These are phyloP conservation scores for Neurospora sp. DNA, from an alignment of 495 filamentous ascomycete genomes.

Conservation along the genomic window DNA sequence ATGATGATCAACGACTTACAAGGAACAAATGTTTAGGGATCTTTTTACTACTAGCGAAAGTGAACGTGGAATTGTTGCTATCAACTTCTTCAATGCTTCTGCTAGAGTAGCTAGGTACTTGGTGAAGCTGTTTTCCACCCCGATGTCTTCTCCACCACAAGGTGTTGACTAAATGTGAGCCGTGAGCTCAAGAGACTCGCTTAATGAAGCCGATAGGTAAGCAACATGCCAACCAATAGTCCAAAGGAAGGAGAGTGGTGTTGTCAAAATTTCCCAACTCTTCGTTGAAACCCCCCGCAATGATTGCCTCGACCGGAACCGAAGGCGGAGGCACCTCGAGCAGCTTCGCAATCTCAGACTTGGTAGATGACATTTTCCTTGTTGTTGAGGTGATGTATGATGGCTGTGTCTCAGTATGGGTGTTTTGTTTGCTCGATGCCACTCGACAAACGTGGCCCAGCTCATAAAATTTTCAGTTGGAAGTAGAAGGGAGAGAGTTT, in stretches of 20 bases:
- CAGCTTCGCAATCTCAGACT: not conserved
- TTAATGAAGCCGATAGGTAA: no score
- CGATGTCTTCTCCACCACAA: no score
- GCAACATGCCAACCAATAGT: no score
- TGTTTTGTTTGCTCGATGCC: not conserved
- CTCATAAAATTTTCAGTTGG: no score
- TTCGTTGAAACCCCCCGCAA: not conserved
- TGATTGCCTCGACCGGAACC: not conserved
- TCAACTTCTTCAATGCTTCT: no score
- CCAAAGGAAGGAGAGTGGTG: not conserved
- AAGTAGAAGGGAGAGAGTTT: not conserved
- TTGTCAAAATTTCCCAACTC: not conserved
- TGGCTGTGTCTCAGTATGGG: not conserved
- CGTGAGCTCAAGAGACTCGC: no score
- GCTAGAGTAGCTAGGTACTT: no score
- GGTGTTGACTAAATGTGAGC: no score
- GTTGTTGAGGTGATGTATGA: not conserved
- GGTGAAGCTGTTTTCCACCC: no score
- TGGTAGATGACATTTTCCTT: not conserved
- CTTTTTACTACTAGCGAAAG: no score
- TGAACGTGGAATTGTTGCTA: not conserved
- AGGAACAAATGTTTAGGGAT: no score
- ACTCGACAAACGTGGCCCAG: not conserved
- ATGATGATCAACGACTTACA: no score
- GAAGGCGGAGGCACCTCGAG: not conserved